Evolutionary conservation across 495 filamentous ascomycete genomes (phyloP), one percentile per base, ranked within the genome.

Genomic region (Aspergillus olivimuriae): DNA sequence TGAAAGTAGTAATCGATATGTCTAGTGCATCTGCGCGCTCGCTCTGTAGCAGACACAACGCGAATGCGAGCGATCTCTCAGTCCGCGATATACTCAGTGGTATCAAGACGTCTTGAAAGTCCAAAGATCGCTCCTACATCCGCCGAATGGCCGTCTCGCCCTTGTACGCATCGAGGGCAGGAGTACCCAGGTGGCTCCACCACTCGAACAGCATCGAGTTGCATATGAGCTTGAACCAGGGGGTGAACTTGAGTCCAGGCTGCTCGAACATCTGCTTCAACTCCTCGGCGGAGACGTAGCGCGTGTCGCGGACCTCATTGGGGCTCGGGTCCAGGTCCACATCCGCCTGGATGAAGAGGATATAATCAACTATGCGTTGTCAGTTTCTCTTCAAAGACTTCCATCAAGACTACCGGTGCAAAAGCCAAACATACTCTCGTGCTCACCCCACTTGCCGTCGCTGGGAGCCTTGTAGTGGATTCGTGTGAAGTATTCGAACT

Each of bases 151-250:
- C 70, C 59, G 76, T 83, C 71, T 97, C 89, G 50, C 83, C 82
- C 65, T 73, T 77, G 70, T 92, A 96, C 68, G 84, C 84, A 41
- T 94, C 88, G 50, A 97, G 68, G 3, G 74, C 67, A 4, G 82
- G 75, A 19, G 75, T 72, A 47, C 89, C 84, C 23, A 97, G 78
- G 63, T 89, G 83, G 55, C 81, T 77, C 92, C 92, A 99, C 92
- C 92, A 99, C 62, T 97, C 89, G 56, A 94, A 97, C 34, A 99
- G 78, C 89, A 97, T 86, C 39, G 87, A 89, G 52, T 96, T 66
- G 74, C 94, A 99, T 58, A 99, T 97, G 51, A 99, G 80, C 77
- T 95, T 95, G 74, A 99, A 99, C 92, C 92, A 99, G 1, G 92
- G 92, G 5, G 92, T 99, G 63, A 97, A 98, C 52, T 76, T 83